Conservation (phyloP, 352 stramenopile genomes). For the Globisporangium nodosum region DNA sequence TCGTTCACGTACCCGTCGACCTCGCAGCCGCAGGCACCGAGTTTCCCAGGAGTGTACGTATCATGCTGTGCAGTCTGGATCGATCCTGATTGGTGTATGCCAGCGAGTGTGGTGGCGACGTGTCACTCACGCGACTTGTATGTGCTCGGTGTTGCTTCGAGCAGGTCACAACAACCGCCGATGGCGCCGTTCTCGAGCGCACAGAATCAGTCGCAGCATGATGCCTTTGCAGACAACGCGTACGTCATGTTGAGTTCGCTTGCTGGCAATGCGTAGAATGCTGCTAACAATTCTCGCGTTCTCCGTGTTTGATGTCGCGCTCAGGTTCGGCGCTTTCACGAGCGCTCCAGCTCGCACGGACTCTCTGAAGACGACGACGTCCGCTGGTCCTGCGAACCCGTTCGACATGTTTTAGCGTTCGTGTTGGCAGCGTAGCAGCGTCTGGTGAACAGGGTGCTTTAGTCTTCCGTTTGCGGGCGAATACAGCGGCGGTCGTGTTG, state of each 20-base stretch:
- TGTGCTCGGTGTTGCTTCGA: background rate
- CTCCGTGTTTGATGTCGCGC: background rate
- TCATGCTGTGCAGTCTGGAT: background rate
- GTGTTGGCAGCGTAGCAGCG: too few relatives aligned
- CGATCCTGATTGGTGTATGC: too few relatives aligned
- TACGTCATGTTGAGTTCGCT: conserved; percentile 15
- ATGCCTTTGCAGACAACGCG: conserved; percentile 37
- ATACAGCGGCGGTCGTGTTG: too few relatives aligned
- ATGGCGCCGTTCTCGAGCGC: conserved; percentile 36
- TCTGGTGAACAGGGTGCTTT: too few relatives aligned
- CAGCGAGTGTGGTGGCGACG: background rate
- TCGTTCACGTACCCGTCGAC: conserved; percentile 10
- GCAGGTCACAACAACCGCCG: conserved; percentile 18
- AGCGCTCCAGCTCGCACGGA: conserved; percentile 28
- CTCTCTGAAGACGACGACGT: conserved; percentile 17
- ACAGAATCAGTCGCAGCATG: conserved; percentile 23
- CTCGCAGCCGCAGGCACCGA: background rate
- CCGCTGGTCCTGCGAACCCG: conserved; percentile 50
- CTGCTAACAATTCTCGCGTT: background rate
- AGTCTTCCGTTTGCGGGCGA: too few relatives aligned
- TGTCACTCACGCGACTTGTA: background rate
- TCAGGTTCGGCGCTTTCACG: conserved; percentile 30
- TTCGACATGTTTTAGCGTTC: conserved; percentile 78
- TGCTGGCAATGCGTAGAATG: background rate
- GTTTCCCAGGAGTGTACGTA: conserved; percentile 9